phyloP scores from a whole-genome alignment of 2,329 filamentous ascomycete genomes.

The Alternaria novae-zelandiae region DNA sequence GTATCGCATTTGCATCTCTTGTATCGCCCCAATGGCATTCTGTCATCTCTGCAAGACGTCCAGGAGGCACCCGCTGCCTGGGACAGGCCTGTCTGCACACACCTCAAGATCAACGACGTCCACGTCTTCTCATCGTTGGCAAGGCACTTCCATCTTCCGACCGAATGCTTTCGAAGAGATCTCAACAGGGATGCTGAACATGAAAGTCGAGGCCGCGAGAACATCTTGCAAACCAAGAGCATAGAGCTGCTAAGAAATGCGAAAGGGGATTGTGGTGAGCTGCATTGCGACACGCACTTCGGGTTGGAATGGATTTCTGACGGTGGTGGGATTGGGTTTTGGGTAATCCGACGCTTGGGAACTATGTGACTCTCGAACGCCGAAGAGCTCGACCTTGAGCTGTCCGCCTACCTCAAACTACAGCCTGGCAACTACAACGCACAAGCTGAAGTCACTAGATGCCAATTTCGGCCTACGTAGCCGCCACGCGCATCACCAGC shows the following conservation, averaged over 20 bases:
- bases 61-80: neutral
- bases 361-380: neutral
- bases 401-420: neutral
- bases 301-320: neutral
- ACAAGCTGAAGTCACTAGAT: neutral
- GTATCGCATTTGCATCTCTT: neutral
- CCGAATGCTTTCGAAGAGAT: neutral
- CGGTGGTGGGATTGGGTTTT: neutral
- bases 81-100: neutral
- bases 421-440: neutral
- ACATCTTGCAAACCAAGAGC: neutral
- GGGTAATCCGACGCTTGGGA: neutral
- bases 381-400: neutral
- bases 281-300: neutral
- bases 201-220: neutral
- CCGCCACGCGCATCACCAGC: neutral
- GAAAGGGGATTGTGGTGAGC: neutral
- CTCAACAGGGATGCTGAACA: neutral
- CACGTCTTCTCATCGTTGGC: neutral
- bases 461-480: neutral
- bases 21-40: neutral
- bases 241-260: neutral
- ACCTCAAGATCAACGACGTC: neutral
- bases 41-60: neutral
- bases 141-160: neutral